Base-by-base conservation (phyloP, 495 filamentous ascomycete species). In the Cenococcum geophilum region DNA sequence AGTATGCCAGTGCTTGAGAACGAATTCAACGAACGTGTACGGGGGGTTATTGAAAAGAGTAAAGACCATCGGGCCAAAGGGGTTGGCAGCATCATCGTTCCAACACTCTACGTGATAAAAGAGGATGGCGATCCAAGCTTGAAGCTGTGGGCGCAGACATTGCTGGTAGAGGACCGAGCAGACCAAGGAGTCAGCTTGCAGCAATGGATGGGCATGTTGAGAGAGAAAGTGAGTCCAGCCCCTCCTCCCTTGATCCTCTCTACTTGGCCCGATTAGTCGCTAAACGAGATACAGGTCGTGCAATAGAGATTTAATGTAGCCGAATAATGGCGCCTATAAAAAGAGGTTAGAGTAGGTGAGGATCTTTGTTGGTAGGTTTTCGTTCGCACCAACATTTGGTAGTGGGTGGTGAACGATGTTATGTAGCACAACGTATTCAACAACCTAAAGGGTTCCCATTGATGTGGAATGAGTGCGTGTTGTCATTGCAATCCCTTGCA, bases 121-220 rank as follows among this genome's bases (percentile, higher is more conserved):
- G 91, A 96, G 72, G 93, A 97, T 68, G 93, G 93, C 34, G 93
- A 98, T 77, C 93, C 93, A 22, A 90, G 89, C 55, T 78, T 98
- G 74, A 91, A 92, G 71, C 76, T 98, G 62, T 98, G 93, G 93
- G 93, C 93, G 25, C 90, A 93, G 80, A 96, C 95, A 48, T 81
- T 97, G 78, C 76, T 97, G 72, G 86, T 98, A 54, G 93, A 98
- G 76, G 93, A 98, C 74, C 82, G 92, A 60, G 89, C 95, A 45
- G 93, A 98, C 70, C 90, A 95, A 76, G 86, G 91, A 21, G 83
- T 92, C 72, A 96, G 95, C 68, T 82, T 93, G 69, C 83, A 83
- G 71, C 92, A 97, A 76, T 98, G 90, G 86, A 87, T 98, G 83
- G 89, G 89, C 36, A 82, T 81, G 56, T 73, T 97, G 76, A 85